Percentiles rank a stretch among this genome's conserved stretches.
Conservation (phyloP, 306 rosid species). For the Inga oerstediana region DNA sequence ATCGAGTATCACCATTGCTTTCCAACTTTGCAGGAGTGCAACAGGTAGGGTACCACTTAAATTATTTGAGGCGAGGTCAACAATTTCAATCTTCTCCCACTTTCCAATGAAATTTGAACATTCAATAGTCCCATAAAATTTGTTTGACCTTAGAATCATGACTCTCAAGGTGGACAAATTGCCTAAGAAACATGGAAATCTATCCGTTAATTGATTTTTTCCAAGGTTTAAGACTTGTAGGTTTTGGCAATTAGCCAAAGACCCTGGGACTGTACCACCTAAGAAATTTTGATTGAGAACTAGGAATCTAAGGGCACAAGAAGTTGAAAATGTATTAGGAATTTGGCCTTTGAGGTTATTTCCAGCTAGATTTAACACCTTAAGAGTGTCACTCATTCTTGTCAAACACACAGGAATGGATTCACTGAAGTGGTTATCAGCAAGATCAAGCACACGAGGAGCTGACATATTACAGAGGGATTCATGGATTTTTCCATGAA, state of each 20-base stretch:
- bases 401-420: conserved; percentile 40
- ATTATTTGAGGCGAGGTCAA: conserved; percentile 32
- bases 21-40: background rate
- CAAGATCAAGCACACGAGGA: conserved; percentile 45
- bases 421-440: conserved; percentile 31
- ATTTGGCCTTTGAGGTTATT: conserved; percentile 32
- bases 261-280: background rate
- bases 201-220: background rate
- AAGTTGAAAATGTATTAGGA: background rate
- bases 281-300: conserved; percentile 37
- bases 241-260: background rate
- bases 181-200: background rate
- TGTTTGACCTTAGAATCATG: background rate
- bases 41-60: background rate
- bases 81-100: conserved; percentile 30
- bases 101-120: background rate
- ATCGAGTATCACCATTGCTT: conserved; percentile 12
- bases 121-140: background rate
- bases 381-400: background rate
- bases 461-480: conserved; percentile 32
- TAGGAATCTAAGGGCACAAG: conserved; percentile 35
- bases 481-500: conserved; percentile 25
- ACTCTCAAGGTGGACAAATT: background rate
- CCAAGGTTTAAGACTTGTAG: conserved; percentile 1
- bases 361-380: conserved; percentile 29